A percentile compares a stretch with the other conserved stretches of the same genome.
Conservation (phyloP, 179 eudicot genomes). For the Corrigiola litoralis region DNA sequence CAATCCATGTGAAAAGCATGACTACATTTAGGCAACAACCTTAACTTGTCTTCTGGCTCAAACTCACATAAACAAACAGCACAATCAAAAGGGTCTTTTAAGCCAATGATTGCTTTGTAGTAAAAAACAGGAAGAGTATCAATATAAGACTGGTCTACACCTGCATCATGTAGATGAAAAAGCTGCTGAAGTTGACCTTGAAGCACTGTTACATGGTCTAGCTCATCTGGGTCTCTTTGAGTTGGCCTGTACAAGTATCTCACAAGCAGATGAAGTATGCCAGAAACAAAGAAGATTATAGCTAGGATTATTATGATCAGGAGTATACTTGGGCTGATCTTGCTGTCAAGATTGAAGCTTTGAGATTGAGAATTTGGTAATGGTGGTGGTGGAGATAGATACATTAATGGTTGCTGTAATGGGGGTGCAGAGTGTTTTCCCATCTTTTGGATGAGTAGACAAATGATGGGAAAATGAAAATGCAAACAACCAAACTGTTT, state of each 20-base stretch:
- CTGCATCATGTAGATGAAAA: slow-evolving; percentile 75
- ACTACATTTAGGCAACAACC: slow-evolving; percentile 78
- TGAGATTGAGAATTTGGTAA: slow-evolving; percentile 17
- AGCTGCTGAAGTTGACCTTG: slow-evolving; percentile 92
- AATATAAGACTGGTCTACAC: slow-evolving; percentile 83
- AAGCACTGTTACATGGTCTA: slow-evolving; percentile 53
- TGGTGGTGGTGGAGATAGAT: slow-evolving; percentile 30
- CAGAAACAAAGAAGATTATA: slow-evolving; percentile 66
- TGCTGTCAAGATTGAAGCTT: slow-evolving; percentile 36
- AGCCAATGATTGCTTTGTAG: slow-evolving; percentile 67
- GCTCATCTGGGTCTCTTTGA: slow-evolving; percentile 49
- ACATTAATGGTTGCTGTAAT: slow-evolving; percentile 19
- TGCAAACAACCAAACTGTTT: no score
- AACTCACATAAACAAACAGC: slow-evolving; percentile 91
- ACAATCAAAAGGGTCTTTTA: slow-evolving; percentile 83
- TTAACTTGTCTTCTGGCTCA: slow-evolving; percentile 60
- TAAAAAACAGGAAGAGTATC: slow-evolving; percentile 72
- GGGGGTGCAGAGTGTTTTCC: slow-evolving; percentile 5
- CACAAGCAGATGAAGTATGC: slow-evolving; percentile 69
- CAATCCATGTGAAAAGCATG: slow-evolving; percentile 88
- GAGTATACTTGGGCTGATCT: slow-evolving; percentile 69
- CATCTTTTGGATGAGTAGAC: neutral
- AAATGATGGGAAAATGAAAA: neutral
- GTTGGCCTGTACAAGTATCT: slow-evolving; percentile 48
- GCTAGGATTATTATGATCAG: slow-evolving; percentile 71